These are phyloP conservation scores for Pachysandra terminalis DNA, from an alignment of 164 flowering plant genomes.

Conservation along the genomic window DNA sequence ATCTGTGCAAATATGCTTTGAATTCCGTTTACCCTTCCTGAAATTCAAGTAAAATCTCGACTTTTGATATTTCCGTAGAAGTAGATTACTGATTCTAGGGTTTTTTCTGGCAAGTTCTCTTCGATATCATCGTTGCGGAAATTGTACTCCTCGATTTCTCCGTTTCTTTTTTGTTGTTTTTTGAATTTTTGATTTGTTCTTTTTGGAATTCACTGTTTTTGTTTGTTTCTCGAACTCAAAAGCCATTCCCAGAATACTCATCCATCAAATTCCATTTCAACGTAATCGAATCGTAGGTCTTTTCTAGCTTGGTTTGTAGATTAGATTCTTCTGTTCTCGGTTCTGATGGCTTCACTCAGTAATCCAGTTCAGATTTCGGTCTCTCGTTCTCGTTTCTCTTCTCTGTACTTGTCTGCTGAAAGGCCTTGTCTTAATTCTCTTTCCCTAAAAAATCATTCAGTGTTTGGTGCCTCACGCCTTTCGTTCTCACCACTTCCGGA, in stretches of 20 bases:
- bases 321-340: no score
- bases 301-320: no score
- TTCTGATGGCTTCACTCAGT: slow-evolving; percentile 31
- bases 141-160: background rate
- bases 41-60: no score
- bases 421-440: slow-evolving; percentile 9
- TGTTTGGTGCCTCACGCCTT: slow-evolving; percentile 15
- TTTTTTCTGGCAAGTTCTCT: background rate
- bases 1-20: no score
- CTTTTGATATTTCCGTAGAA: no score
- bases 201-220: no score
- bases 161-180: background rate
- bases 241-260: background rate
- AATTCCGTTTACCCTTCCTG: no score
- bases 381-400: slow-evolving; percentile 21
- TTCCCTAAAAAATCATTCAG: slow-evolving; percentile 18
- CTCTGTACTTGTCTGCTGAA: slow-evolving; percentile 21
- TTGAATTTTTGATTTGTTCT: background rate
- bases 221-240: background rate
- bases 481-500: slow-evolving; percentile 28
- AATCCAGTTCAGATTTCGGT: slow-evolving; percentile 16
- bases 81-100: no score
- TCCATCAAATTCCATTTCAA: background rate
- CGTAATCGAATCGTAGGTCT: background rate
- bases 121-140: background rate